phyloP scores from a whole-genome alignment of 164 flowering plant genomes.

The Stephania yunnanensis region DNA sequence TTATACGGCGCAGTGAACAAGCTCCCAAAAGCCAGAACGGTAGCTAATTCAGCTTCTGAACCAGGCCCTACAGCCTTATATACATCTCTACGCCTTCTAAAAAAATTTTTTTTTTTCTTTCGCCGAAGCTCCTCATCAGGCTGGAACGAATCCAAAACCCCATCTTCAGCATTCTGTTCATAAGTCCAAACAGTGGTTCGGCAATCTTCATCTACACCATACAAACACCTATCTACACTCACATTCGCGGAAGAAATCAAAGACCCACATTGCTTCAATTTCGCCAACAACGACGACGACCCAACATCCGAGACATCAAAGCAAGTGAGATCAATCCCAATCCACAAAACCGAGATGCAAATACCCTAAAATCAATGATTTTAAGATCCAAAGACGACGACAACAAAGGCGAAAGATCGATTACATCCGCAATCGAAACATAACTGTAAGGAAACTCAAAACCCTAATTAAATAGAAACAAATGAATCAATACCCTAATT shows the following conservation, averaged over 20 bases:
- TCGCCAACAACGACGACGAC: slow-evolving; percentile 29
- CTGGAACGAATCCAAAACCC: slow-evolving; percentile 66
- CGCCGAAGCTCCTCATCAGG: slow-evolving; percentile 67
- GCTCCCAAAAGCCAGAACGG: slow-evolving; percentile 82
- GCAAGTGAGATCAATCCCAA: slow-evolving; percentile 38
- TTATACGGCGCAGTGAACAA: slow-evolving; percentile 75
- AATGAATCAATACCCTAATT: neutral
- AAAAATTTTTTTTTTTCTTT: slow-evolving; percentile 64
- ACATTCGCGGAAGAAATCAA: slow-evolving; percentile 53
- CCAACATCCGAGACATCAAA: slow-evolving; percentile 17
- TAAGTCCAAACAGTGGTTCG: slow-evolving; percentile 88
- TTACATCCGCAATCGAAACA: slow-evolving; percentile 76
- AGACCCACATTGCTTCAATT: slow-evolving; percentile 63
- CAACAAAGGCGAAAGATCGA: slow-evolving; percentile 60
- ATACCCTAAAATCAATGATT: slow-evolving; percentile 65
- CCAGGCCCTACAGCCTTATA: slow-evolving; percentile 66
- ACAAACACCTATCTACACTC: slow-evolving; percentile 39
- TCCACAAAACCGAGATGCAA: slow-evolving; percentile 61
- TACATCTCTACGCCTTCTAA: slow-evolving; percentile 69
- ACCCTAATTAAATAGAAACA: neutral
- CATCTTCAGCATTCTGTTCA: slow-evolving; percentile 41
- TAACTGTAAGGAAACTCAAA: slow-evolving; percentile 46
- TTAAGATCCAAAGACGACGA: slow-evolving; percentile 40
- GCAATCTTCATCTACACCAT: slow-evolving; percentile 77
- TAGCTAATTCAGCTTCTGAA: slow-evolving; percentile 53